Percentiles rank a stretch among this genome's conserved stretches.
Evolutionary conservation across 73 alveolate species (phyloP).

Genomic region (Uronychia binucleata): DNA sequence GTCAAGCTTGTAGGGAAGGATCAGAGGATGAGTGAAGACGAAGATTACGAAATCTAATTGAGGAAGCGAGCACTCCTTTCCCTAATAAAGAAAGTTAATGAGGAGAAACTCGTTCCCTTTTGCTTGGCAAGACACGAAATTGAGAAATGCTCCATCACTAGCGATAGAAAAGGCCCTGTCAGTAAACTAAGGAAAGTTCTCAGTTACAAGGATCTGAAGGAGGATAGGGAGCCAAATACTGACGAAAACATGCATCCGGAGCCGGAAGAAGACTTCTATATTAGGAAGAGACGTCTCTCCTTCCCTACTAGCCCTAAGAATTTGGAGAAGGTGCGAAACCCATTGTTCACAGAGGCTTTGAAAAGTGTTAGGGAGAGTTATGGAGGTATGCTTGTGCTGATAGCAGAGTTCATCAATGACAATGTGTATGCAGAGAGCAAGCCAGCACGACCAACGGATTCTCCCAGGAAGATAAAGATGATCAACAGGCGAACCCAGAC

Average conservation of each 20-base stretch:
- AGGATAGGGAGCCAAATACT: not conserved
- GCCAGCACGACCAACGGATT: constrained; percentile 39
- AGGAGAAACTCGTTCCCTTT: not conserved
- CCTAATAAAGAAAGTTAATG: constrained; percentile 6
- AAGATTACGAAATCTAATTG: constrained; percentile 21
- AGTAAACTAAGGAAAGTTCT: too few species aligned
- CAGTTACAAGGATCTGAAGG: constrained; percentile 13
- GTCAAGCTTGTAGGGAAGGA: constrained; percentile 1
- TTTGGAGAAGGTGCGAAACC: constrained; percentile 41
- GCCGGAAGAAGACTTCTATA: not conserved
- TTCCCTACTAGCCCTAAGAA: constrained; percentile 37
- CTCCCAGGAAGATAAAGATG: constrained; percentile 23
- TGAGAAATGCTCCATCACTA: constrained; percentile 11
- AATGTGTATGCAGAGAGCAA: constrained; percentile 56
- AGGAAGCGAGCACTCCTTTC: constrained; percentile 22
- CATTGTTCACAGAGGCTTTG: constrained; percentile 33
- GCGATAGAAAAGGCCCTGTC: constrained; percentile 6
- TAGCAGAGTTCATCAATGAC: constrained; percentile 15
- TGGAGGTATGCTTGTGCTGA: constrained; percentile 13
- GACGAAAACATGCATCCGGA: not conserved
- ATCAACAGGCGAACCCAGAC: constrained; percentile 29
- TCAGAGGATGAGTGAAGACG: constrained; percentile 8
- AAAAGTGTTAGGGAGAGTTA: constrained; percentile 26
- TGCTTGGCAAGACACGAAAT: not conserved
- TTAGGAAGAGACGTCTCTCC: not conserved